Percentiles rank a stretch among this genome's conserved stretches.
phyloP scores from a whole-genome alignment of 495 filamentous ascomycete genomes.

The Neurospora intermedia region DNA sequence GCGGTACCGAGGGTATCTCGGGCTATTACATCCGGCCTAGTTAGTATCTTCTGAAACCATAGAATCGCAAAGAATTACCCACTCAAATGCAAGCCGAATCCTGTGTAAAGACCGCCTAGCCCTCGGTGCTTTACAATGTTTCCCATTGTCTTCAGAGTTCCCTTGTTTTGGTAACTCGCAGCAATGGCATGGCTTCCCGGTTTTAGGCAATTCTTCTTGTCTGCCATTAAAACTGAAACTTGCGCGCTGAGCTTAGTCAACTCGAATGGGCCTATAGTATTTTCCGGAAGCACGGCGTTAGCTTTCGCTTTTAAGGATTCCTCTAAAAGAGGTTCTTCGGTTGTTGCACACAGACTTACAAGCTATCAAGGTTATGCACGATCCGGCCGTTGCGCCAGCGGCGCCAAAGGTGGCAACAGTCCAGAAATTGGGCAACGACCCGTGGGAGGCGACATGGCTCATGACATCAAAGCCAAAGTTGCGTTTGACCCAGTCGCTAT shows the following conservation, averaged over 20 bases:
- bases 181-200: conserved; percentile 46
- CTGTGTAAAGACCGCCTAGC: conserved; percentile 71
- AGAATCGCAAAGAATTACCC: conserved; percentile 20
- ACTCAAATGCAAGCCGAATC: conserved; percentile 74
- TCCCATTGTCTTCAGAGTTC: conserved; percentile 66
- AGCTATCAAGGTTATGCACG: conserved; percentile 70
- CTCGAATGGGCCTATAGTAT: conserved; percentile 72
- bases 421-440: conserved; percentile 56
- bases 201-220: conserved; percentile 44
- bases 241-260: conserved; percentile 87
- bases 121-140: conserved; percentile 74
- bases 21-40: conserved; percentile 28
- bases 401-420: conserved; percentile 65
- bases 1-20: conserved; percentile 82
- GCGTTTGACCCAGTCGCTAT: conserved; percentile 53
- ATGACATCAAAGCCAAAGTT: conserved; percentile 61
- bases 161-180: conserved; percentile 65
- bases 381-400: conserved; percentile 69
- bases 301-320: background rate
- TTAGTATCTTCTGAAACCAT: background rate
- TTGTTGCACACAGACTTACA: conserved; percentile 45
- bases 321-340: background rate
- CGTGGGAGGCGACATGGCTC: conserved; percentile 55
- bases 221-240: conserved; percentile 73
- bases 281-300: background rate